Base-by-base conservation (phyloP, 2,329 filamentous ascomycete species). In the Diaporthe aspalathi region DNA sequence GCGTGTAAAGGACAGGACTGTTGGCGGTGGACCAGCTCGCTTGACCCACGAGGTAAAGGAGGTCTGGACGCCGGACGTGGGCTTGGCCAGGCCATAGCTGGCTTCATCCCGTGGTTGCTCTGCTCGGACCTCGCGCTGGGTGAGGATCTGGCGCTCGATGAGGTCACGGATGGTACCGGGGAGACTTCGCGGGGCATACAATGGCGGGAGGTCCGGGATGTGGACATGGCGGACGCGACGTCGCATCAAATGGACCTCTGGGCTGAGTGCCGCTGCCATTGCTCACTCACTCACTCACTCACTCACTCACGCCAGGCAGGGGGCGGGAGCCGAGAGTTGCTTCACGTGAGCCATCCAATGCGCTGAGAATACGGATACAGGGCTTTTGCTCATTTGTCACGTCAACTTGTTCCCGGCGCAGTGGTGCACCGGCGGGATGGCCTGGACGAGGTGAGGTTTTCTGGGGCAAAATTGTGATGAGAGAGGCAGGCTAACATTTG, bases 191-290 rank as follows among this genome's bases (percentile, higher is more conserved):
- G 71, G 71, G 5, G 65, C 69, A 35, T 71, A 73, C 40, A 35
- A 17, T 5, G 71, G 71, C 16, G 71, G 68, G 8, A 68, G 65
- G 65, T 73, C 71, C 16, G 69, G 71, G 14, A 73, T 49, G 50
- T 73, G 71, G 69, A 73, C n/a, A 38, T 73, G 71, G 56, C 71
- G 71, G 5, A 69, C 32, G 22, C 69, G 69, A 5, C 45, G 69
- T 53, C 69, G 63, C 40, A 67, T 66, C 24, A 62, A 12, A 20
- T 49, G 54, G 14, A 72, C 43, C 62, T 70, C 68, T 9, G 71
- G 67, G 53, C 62, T 63, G 53, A 72, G 32, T 9, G 14, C 45
- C 53, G 24, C n/a, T 9, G 65, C 52, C 71, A 71, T 71, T 67
- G 60, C 45, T 65, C 29, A 12, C 27, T 35, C 27, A 45, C 57